phyloP scores from a whole-genome alignment of 148 eudicot genomes.

The Heliosperma pusillum region DNA sequence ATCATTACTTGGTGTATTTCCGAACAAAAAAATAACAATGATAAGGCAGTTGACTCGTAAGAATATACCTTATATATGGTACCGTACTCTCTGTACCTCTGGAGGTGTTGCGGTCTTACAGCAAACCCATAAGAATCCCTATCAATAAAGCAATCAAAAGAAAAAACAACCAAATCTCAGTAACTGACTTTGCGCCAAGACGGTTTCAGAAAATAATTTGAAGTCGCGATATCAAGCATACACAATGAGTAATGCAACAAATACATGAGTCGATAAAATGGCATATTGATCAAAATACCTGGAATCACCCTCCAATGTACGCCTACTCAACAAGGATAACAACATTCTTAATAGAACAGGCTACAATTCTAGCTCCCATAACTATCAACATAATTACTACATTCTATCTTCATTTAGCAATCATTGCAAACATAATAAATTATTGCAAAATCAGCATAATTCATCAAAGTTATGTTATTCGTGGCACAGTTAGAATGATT shows the following conservation, averaged over 20 bases:
- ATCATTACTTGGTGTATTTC: neutral
- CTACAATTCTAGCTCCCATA: constrained; percentile 50
- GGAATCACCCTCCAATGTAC: constrained; percentile 76
- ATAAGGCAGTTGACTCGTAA: neutral
- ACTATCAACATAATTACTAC: constrained; percentile 25
- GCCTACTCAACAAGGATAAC: constrained; percentile 90
- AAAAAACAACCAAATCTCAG: constrained; percentile 11
- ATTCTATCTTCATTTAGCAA: neutral
- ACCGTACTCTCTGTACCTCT: constrained; percentile 65
- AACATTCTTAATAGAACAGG: constrained; percentile 60
- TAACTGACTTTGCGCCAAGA: neutral
- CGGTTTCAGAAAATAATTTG: neutral
- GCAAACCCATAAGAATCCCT: constrained; percentile 95
- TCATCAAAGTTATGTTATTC: neutral
- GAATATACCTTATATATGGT: constrained; percentile 57
- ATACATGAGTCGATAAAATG: neutral
- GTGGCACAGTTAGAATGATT: neutral
- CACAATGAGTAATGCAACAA: neutral
- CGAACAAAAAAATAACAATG: neutral
- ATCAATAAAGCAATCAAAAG: constrained; percentile 26
- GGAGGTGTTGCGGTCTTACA: constrained; percentile 83
- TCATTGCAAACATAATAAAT: neutral
- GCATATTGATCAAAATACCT: constrained; percentile 45
- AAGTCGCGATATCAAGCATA: neutral
- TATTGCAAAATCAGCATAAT: neutral